Base-by-base conservation (phyloP, 208 protist genomes). In the Trypanosoma melophagium region DNA sequence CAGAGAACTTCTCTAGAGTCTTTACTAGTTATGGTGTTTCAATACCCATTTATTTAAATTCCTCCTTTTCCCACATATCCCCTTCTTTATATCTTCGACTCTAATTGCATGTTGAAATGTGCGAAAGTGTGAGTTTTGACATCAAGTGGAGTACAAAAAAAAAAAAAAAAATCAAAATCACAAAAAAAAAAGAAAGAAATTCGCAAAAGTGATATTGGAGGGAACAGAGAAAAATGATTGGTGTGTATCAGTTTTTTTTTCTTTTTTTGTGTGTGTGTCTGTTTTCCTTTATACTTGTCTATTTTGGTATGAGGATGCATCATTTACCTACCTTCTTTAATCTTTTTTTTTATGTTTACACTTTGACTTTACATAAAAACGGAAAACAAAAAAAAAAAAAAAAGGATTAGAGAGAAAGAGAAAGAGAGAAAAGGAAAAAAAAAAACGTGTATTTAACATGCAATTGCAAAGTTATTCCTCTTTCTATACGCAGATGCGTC, bases 1-100 rank as follows among this genome's bases (percentile, higher is more conserved):
- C 54, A 61, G 71, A 14, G 61, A 74, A 25, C 74, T 95, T 24
- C 69, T 95, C 40, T 19, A 47, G 35, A 55, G 45, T 25, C 7
- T 24, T 60, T 28, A 62, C 16, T n/a, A 47, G 12, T 40, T 44
- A 17, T n/a, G 9, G 10, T 31, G 8, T 28, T 65, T n/a, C 2
- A 1, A 31, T 16, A 16, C 3, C 19, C 12, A 38, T 51, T 28
- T 42, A 60, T 42, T 59, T 5, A 24, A 35, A 60, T 35, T 35
- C 1, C 12, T 60, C 55, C 13, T 44, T 5, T 60, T 13, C 24
- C n/a, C 14, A 21, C n/a, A 17, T 44, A 16, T 12, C 31, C 16
- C 8, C 31, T n/a, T n/a, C n/a, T n/a, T n/a, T n/a, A n/a, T 35
- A 35, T 35, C 28, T 35, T 35, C 3, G 28, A 35, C 28, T 35